Base-by-base conservation (phyloP, 768 basidiomycete genomes). In the Agrocybe praecox region DNA sequence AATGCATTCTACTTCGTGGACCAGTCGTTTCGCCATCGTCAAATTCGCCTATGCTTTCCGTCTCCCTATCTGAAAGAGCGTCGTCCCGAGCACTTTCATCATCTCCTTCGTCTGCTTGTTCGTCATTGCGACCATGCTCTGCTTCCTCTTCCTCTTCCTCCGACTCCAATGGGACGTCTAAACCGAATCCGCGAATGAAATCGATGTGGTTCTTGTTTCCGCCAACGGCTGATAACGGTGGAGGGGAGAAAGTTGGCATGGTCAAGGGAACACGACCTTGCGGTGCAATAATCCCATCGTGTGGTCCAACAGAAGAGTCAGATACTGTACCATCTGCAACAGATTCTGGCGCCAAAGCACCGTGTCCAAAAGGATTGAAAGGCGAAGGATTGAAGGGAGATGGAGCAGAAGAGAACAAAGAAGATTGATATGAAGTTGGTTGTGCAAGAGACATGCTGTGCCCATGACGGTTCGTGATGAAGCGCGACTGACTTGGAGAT, bases 121-220 rank as follows among this genome's bases (percentile, higher is more conserved):
- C 75, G n/a, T 77, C 77, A 44, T 80, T 67, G 29, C 60, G 69
- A 49, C 73, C 70, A 23, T 68, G 69, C 2, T 65, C 57, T 44
- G 65, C 68, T 17, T 68, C 75, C 49, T 82, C 80, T 48, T 80
- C 82, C 57, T 77, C 80, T 42, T 82, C 81, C 62, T 91, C 90
- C 34, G 82, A 86, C 65, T 92, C 90, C 57, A 90, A 86, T 2
- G 90, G 86, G 55, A 86, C 83, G 58, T 94, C 90, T 54, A 94
- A 66, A 11, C 92, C 90, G 71, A 94, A 94, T 6, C 92, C 92
- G 58, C 87, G 81, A 48, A 74, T 72, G 66, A 93, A 94, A 69
- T 94, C 91, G 5, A 88, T 84, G 33, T 84, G 78, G 44, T 78
- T 86, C 55, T 80, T 74, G 7, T 80, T 77, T 18, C 78, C 78